Percentiles rank a stretch among this genome's conserved stretches.
phyloP scores from a whole-genome alignment of 2,329 filamentous ascomycete genomes.

The Sclerotinia glacialis region DNA sequence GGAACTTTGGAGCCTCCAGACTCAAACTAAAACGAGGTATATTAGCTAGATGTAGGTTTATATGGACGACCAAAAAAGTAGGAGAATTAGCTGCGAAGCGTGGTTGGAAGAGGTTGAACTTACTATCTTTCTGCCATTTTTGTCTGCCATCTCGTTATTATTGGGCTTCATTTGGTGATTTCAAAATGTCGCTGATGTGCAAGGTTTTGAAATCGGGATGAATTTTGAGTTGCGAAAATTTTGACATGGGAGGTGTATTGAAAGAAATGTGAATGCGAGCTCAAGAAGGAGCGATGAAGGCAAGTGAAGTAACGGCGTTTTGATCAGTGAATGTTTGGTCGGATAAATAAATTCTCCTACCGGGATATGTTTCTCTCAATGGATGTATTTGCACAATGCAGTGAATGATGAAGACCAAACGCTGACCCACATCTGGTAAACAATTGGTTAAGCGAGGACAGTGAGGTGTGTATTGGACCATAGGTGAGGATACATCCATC shows the following conservation, averaged over 20 bases:
- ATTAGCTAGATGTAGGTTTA: not conserved
- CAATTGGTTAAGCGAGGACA: not conserved
- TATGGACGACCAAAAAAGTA: not conserved
- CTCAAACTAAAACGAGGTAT: not conserved
- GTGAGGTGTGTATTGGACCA: not conserved
- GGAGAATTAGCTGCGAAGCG: not conserved
- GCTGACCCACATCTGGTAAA: not conserved
- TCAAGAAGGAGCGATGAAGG: not conserved
- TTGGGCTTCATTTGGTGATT: not conserved
- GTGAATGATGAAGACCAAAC: not conserved
- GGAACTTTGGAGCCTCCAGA: not conserved
- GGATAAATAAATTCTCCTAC: no score
- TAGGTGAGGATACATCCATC: not conserved
- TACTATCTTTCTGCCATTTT: not conserved
- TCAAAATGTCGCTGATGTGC: not conserved
- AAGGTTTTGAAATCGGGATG: accelerated
- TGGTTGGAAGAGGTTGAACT: not conserved
- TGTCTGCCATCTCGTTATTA: not conserved
- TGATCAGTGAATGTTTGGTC: not conserved
- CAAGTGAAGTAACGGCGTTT: not conserved
- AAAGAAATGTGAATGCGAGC: not conserved
- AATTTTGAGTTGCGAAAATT: not conserved
- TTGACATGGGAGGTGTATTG: not conserved
- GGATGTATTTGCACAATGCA: accelerated
- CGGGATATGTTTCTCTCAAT: not conserved